Conservation (phyloP, 768 basidiomycete genomes). For the Aureoboletus auriporus region DNA sequence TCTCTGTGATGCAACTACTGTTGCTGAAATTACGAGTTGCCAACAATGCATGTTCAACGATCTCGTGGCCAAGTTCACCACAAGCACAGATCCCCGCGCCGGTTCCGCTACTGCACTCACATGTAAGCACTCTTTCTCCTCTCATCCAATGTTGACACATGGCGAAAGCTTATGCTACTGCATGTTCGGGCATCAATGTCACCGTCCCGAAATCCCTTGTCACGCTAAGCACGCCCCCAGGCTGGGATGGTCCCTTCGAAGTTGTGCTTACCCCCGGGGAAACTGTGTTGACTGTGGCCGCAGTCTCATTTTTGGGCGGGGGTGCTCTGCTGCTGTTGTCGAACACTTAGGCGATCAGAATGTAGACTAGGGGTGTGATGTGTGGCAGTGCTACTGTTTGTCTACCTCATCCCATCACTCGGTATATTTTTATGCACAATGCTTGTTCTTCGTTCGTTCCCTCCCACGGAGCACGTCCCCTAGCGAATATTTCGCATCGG, state of each 20-base stretch:
- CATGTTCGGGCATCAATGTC: slow-evolving; percentile 40
- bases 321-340: slow-evolving; percentile 50
- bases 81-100: slow-evolving; percentile 46
- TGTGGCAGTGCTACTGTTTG: slow-evolving; percentile 15
- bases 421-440: slow-evolving; percentile 12
- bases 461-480: background rate
- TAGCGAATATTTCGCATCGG: slow-evolving; percentile 6
- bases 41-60: slow-evolving; percentile 65
- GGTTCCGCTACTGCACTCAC: slow-evolving; percentile 58
- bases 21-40: slow-evolving; percentile 44
- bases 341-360: slow-evolving; percentile 37
- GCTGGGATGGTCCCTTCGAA: slow-evolving; percentile 61
- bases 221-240: slow-evolving; percentile 41
- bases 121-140: slow-evolving; percentile 36
- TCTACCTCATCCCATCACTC: background rate
- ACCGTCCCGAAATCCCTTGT: slow-evolving; percentile 37
- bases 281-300: slow-evolving; percentile 41
- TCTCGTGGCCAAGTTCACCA: slow-evolving; percentile 48
- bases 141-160: slow-evolving; percentile 5
- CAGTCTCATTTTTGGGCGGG: slow-evolving; percentile 45
- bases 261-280: slow-evolving; percentile 41
- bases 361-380: too few species aligned
- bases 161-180: slow-evolving; percentile 48
- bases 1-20: slow-evolving; percentile 46
- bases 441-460: slow-evolving; percentile 4